Percentiles rank a stretch among this genome's conserved stretches.
phyloP scores from a whole-genome alignment of 805 yeast genomes.

The Saturnispora sanitii region DNA sequence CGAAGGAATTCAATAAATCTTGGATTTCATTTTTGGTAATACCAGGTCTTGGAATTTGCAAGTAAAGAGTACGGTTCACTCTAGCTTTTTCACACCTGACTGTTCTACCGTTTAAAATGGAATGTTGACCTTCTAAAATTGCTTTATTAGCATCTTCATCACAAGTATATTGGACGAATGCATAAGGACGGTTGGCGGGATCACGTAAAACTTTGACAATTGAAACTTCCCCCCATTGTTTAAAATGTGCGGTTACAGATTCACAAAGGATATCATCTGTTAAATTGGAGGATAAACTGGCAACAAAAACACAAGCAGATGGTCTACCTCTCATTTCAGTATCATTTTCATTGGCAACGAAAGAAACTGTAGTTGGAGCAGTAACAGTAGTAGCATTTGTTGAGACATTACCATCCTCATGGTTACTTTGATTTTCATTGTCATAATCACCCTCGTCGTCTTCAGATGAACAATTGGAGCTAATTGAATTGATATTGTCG shows the following conservation, averaged over 20 bases:
- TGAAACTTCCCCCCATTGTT: slow-evolving; percentile 59
- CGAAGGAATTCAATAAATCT: slow-evolving; percentile 40
- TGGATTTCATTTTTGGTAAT: slow-evolving; percentile 27
- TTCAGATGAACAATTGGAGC: not conserved
- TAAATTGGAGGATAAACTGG: slow-evolving; percentile 59
- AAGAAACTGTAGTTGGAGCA: slow-evolving; percentile 3
- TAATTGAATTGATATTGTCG: not conserved
- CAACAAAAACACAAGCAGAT: slow-evolving; percentile 82
- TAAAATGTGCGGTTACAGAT: slow-evolving; percentile 61
- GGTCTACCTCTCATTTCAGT: slow-evolving; percentile 46
- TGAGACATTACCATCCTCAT: not conserved
- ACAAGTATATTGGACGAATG: slow-evolving; percentile 76
- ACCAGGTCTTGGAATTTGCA: slow-evolving; percentile 30
- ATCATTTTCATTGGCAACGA: slow-evolving; percentile 9
- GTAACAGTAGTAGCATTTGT: not conserved
- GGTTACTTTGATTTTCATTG: not conserved
- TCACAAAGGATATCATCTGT: slow-evolving; percentile 63
- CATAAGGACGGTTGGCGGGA: slow-evolving; percentile 76
- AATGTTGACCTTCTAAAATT: slow-evolving; percentile 56
- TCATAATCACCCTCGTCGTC: not conserved
- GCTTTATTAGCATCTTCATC: slow-evolving; percentile 66
- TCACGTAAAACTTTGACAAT: slow-evolving; percentile 79
- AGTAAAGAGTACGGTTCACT: slow-evolving; percentile 76
- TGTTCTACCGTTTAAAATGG: slow-evolving; percentile 59
- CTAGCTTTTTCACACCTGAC: slow-evolving; percentile 86